Percentiles rank a stretch among this genome's conserved stretches.
Evolutionary conservation across 2,329 filamentous ascomycete genomes (phyloP).

Genomic region (Colletotrichum falcatum): DNA sequence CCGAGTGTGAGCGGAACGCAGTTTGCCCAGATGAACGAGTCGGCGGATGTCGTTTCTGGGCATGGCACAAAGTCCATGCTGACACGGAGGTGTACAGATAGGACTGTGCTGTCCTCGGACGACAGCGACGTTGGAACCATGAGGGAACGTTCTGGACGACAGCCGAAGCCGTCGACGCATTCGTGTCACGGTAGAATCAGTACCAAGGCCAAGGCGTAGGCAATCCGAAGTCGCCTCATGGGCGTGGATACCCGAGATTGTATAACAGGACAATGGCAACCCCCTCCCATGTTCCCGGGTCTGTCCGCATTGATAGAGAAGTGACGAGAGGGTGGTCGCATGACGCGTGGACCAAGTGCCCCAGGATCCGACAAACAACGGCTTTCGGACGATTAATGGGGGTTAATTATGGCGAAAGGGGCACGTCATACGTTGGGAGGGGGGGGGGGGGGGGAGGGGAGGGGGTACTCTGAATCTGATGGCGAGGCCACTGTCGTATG

Average conservation of each 20-base stretch:
- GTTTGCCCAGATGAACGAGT: not conserved
- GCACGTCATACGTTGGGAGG: constrained; percentile 20
- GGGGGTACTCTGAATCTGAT: constrained; percentile 17
- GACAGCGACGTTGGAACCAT: not conserved
- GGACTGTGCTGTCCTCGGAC: not conserved
- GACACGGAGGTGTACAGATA: not conserved
- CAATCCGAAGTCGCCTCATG: not conserved
- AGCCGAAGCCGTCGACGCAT: not conserved
- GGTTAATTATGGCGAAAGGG: constrained; percentile 16
- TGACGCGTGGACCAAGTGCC: constrained; percentile 14
- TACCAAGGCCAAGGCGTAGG: no score
- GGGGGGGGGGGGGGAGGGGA: no score
- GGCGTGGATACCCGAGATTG: not conserved
- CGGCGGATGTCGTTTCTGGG: not conserved
- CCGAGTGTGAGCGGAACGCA: not conserved
- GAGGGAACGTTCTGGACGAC: not conserved
- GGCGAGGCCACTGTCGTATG: constrained; percentile 20
- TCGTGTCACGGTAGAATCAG: not conserved
- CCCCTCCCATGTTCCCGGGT: not conserved
- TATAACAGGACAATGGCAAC: not conserved
- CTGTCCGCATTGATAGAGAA: not conserved
- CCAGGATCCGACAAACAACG: not conserved
- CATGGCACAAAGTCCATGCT: not conserved
- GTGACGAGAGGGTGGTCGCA: constrained; percentile 15
- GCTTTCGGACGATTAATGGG: constrained; percentile 23